Evolutionary conservation across 805 yeast genomes (phyloP).

Genomic region (Cyberlindnera americana): DNA sequence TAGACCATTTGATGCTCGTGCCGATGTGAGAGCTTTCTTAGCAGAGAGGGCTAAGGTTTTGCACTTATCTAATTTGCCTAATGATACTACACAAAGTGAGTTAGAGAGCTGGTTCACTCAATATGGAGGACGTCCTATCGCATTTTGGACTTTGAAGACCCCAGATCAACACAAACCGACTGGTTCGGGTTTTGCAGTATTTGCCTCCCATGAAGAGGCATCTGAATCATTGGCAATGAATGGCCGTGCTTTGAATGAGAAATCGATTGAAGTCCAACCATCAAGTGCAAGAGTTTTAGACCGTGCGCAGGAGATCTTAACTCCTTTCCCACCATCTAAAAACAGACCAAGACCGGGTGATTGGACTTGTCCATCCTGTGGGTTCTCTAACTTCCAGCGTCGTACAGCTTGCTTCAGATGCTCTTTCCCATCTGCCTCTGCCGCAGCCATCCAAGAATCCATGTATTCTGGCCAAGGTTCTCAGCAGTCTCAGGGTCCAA

Average conservation of each 20-base stretch:
- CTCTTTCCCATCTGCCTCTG: slow-evolving; percentile 78
- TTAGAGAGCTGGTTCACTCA: slow-evolving; percentile 89
- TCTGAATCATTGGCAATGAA: slow-evolving; percentile 72
- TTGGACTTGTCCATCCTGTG: slow-evolving; percentile 97
- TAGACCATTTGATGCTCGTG: slow-evolving; percentile 71
- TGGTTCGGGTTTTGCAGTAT: slow-evolving; percentile 79
- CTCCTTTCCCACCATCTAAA: slow-evolving; percentile 80
- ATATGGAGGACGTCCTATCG: slow-evolving; percentile 80
- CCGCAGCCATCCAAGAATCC: slow-evolving; percentile 66
- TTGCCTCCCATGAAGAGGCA: slow-evolving; percentile 83
- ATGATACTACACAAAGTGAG: slow-evolving; percentile 86
- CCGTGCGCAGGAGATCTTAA: slow-evolving; percentile 73
- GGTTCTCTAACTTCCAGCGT: slow-evolving; percentile 91
- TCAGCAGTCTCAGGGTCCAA: slow-evolving; percentile 9
- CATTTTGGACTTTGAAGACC: slow-evolving; percentile 83
- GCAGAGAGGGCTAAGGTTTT: slow-evolving; percentile 75
- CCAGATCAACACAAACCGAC: slow-evolving; percentile 50
- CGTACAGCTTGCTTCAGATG: slow-evolving; percentile 93
- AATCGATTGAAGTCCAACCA: slow-evolving; percentile 81
- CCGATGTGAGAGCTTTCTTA: slow-evolving; percentile 65
- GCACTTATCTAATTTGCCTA: slow-evolving; percentile 74
- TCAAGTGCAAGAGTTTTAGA: slow-evolving; percentile 76
- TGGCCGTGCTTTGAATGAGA: slow-evolving; percentile 72
- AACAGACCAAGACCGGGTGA: slow-evolving; percentile 95
- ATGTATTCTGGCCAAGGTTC: slow-evolving; percentile 20